Percentiles rank a stretch among this genome's conserved stretches.
phyloP scores from a whole-genome alignment of 345 rosid genomes.

The Euphorbia lathyris region DNA sequence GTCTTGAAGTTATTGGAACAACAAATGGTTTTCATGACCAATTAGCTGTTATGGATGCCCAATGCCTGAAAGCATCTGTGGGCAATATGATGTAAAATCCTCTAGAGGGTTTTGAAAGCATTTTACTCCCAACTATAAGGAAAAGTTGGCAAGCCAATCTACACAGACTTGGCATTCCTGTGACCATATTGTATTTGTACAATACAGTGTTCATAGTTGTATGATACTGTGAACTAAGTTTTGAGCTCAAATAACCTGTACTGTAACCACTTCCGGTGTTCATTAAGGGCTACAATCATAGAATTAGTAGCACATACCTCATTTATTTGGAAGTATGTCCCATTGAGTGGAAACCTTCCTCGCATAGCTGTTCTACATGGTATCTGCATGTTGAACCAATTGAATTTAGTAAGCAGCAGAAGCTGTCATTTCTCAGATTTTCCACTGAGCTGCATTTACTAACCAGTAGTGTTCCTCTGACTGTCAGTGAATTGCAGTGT shows the following conservation, averaged over 20 bases:
- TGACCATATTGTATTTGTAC: not conserved
- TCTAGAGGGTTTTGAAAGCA: not conserved
- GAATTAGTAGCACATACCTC: slow-evolving; percentile 44
- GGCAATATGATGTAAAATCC: not conserved
- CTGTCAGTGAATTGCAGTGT: slow-evolving; percentile 60
- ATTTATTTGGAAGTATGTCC: slow-evolving; percentile 94
- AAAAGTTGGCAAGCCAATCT: not conserved
- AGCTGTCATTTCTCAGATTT: not conserved
- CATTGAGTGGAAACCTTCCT: slow-evolving; percentile 95
- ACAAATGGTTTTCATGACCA: not conserved
- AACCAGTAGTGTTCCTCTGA: slow-evolving; percentile 92
- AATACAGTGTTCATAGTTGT: not conserved
- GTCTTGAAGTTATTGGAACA: not conserved
- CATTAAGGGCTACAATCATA: not conserved
- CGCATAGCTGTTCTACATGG: slow-evolving; percentile 97
- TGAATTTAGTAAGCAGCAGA: not conserved
- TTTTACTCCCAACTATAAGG: not conserved
- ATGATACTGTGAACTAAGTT: not conserved
- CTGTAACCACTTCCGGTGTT: not conserved
- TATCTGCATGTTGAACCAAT: slow-evolving; percentile 43
- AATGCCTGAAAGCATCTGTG: not conserved
- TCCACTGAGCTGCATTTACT: slow-evolving; percentile 23
- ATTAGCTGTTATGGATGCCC: not conserved
- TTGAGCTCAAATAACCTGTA: not conserved
- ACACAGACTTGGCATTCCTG: not conserved